Percentiles rank a stretch among this genome's conserved stretches.
Conservation (phyloP, 106 monocot genomes). For the Acorus gramineus region DNA sequence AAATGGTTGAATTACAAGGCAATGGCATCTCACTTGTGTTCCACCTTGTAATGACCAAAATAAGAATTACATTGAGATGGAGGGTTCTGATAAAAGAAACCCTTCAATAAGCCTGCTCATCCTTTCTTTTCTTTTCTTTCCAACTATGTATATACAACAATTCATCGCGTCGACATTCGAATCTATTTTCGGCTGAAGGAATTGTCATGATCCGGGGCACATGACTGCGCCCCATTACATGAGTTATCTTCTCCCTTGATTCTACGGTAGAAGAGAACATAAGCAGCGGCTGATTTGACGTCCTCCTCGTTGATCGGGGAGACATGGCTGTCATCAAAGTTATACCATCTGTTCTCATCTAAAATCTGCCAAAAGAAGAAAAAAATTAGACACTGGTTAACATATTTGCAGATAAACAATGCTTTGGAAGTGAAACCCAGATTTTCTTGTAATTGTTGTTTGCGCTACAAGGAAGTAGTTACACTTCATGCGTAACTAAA, state of each 20-base stretch:
- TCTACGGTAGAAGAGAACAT: constrained; percentile 94
- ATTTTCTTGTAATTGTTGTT: not conserved
- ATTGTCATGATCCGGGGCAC: constrained; percentile 20
- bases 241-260: constrained; percentile 38
- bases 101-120: too few relatives aligned
- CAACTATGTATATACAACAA: too few relatives aligned
- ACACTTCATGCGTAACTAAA: too few relatives aligned
- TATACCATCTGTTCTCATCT: constrained; percentile 90
- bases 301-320: constrained; percentile 80
- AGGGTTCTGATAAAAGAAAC: too few relatives aligned
- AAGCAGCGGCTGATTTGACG: constrained; percentile 92
- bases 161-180: not conserved
- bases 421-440: not conserved
- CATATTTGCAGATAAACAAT: not conserved
- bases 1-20: too few relatives aligned
- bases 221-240: constrained; percentile 43
- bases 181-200: constrained; percentile 35
- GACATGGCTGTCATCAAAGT: constrained; percentile 92
- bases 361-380: constrained; percentile 41
- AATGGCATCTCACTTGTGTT: too few relatives aligned
- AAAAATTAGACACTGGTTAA: not conserved
- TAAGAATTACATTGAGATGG: too few relatives aligned
- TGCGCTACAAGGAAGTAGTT: too few relatives aligned
- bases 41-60: too few relatives aligned
- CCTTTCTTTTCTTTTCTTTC: too few relatives aligned